Percentiles rank a stretch among this genome's conserved stretches.
phyloP scores from a whole-genome alignment of 805 yeast species.

The Metschnikowia arizonensis region DNA sequence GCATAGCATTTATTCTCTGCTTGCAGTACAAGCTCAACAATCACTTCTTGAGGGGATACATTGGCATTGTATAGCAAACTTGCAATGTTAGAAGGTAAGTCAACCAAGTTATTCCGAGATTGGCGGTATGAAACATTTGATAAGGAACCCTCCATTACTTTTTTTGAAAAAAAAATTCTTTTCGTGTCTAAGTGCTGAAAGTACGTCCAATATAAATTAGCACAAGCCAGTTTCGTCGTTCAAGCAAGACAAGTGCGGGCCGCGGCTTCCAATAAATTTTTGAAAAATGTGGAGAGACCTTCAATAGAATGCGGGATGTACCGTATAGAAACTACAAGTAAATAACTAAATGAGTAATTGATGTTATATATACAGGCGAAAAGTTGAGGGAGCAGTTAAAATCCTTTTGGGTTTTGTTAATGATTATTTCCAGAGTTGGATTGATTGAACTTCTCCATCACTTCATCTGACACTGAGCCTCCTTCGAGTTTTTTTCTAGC shows the following conservation, averaged over 20 bases:
- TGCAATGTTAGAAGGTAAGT: slow-evolving; percentile 49
- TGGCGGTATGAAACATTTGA: slow-evolving; percentile 28
- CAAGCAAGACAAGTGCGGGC: slow-evolving; percentile 7
- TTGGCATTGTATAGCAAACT: slow-evolving; percentile 47
- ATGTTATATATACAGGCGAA: neutral
- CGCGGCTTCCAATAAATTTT: neutral
- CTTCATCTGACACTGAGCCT: slow-evolving; percentile 21
- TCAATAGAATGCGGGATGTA: neutral
- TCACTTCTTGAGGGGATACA: slow-evolving; percentile 54
- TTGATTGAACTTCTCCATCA: slow-evolving; percentile 26
- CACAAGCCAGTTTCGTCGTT: slow-evolving; percentile 2
- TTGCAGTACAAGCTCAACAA: slow-evolving; percentile 42
- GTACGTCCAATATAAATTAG: neutral
- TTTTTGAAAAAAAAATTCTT: neutral
- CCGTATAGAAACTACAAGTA: neutral
- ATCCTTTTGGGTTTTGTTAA: neutral
- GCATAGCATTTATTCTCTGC: slow-evolving; percentile 34
- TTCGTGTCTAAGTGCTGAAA: neutral
- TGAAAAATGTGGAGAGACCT: slow-evolving; percentile 4
- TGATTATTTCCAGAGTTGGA: neutral
- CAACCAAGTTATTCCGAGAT: slow-evolving; percentile 48
- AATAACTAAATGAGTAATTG: neutral
- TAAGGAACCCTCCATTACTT: slow-evolving; percentile 34
- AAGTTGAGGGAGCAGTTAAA: neutral
- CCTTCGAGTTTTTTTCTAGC: slow-evolving; percentile 29